These are phyloP conservation scores for Metschnikowia cubensis DNA, from an alignment of 805 yeast genomes.

Conservation along the genomic window DNA sequence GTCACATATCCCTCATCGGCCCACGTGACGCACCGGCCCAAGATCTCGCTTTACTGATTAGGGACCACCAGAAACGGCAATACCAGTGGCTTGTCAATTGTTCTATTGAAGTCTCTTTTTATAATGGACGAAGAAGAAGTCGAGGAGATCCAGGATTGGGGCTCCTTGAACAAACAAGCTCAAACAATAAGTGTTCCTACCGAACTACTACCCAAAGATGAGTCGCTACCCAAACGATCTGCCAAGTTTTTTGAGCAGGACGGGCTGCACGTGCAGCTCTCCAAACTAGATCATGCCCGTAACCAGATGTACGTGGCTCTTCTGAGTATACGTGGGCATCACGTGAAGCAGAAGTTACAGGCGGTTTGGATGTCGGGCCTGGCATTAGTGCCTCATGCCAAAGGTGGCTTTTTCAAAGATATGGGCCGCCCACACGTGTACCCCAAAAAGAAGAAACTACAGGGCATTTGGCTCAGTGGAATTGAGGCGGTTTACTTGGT, in stretches of 20 bases:
- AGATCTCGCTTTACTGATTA: neutral
- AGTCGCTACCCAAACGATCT: slow-evolving; percentile 63
- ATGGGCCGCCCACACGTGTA: slow-evolving; percentile 52
- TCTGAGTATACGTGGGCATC: slow-evolving; percentile 44
- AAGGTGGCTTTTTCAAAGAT: slow-evolving; percentile 70
- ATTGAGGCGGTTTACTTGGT: slow-evolving; percentile 74
- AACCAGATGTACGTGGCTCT: slow-evolving; percentile 73
- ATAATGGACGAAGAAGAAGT: slow-evolving; percentile 14
- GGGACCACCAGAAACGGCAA: neutral
- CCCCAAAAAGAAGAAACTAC: slow-evolving; percentile 12
- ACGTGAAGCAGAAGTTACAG: slow-evolving; percentile 45
- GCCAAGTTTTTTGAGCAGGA: slow-evolving; percentile 86
- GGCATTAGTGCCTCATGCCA: slow-evolving; percentile 44
- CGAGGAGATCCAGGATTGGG: slow-evolving; percentile 56
- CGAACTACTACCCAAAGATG: slow-evolving; percentile 9
- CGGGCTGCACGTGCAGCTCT: slow-evolving; percentile 53
- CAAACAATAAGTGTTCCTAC: neutral
- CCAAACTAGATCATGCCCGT: slow-evolving; percentile 49
- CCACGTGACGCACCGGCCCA: slow-evolving; percentile 1
- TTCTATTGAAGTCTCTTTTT: neutral
- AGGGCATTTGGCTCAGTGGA: slow-evolving; percentile 47
- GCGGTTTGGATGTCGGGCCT: slow-evolving; percentile 42
- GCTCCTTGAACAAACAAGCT: slow-evolving; percentile 17
- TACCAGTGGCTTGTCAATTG: neutral
- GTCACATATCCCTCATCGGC: neutral